Conservation (phyloP, 805 yeast species). For the Metschnikowia chrysomelidarum region DNA sequence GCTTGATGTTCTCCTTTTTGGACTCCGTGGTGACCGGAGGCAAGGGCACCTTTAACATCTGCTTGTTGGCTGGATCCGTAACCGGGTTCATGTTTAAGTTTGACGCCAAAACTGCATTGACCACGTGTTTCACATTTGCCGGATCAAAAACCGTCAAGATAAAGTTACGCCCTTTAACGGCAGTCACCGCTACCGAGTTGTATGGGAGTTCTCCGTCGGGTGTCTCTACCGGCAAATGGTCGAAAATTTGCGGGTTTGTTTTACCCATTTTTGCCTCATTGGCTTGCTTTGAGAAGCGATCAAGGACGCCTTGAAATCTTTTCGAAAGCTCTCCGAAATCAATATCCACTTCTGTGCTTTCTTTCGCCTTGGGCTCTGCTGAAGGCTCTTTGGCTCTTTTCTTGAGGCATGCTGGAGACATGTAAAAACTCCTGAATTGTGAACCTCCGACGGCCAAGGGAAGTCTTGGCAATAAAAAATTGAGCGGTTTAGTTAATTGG, state of each 20-base stretch:
- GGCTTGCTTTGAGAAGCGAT: slow-evolving; percentile 51
- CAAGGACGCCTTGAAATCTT: slow-evolving; percentile 49
- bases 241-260: slow-evolving; percentile 65
- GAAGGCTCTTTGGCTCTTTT: slow-evolving; percentile 17
- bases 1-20: slow-evolving; percentile 53
- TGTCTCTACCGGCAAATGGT: slow-evolving; percentile 50
- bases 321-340: slow-evolving; percentile 38
- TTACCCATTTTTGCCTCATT: slow-evolving; percentile 69
- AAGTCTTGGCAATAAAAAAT: background rate
- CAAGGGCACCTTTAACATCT: slow-evolving; percentile 66
- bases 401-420: slow-evolving; percentile 9
- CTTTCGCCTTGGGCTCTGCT: slow-evolving; percentile 8
- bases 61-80: slow-evolving; percentile 67
- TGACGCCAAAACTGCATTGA: slow-evolving; percentile 67
- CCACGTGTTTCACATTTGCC: slow-evolving; percentile 60
- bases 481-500: slow-evolving; percentile 1
- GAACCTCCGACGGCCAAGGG: background rate
- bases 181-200: slow-evolving; percentile 67
- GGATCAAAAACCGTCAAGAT: slow-evolving; percentile 89
- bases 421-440: slow-evolving; percentile 5
- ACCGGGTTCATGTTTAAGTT: slow-evolving; percentile 79
- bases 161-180: slow-evolving; percentile 65
- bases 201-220: slow-evolving; percentile 50
- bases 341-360: slow-evolving; percentile 7
- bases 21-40: slow-evolving; percentile 75